phyloP scores from a whole-genome alignment of 2,329 filamentous ascomycete species.

The Fusarium brachygibbosum region DNA sequence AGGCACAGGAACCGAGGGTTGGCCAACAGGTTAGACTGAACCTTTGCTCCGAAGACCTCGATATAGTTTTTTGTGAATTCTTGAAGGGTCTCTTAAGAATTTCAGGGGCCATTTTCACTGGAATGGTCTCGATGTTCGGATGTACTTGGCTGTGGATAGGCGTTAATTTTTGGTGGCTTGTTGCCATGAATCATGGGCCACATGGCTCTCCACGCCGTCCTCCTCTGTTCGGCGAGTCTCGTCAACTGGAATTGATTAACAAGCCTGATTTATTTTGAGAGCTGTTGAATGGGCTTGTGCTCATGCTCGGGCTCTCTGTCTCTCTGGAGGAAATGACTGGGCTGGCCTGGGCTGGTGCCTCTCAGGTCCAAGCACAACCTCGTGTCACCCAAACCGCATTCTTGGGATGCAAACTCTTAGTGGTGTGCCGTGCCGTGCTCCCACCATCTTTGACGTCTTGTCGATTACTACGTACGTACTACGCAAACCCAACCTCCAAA shows the following conservation, averaged over 20 bases:
- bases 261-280: neutral
- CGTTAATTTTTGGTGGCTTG: constrained; percentile 32
- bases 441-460: constrained; percentile 26
- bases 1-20: constrained; percentile 28
- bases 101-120: constrained; percentile 32
- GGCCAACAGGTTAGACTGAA: neutral
- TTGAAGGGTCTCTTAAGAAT: constrained; percentile 29
- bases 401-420: constrained; percentile 35
- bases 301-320: constrained; percentile 21
- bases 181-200: constrained; percentile 35
- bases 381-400: constrained; percentile 39
- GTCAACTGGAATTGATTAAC: constrained; percentile 1
- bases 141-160: constrained; percentile 7
- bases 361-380: constrained; percentile 14
- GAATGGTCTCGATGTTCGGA: constrained; percentile 38
- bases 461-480: constrained; percentile 11
- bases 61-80: constrained; percentile 41
- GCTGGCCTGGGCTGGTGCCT: constrained; percentile 3
- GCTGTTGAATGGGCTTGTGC: neutral
- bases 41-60: constrained; percentile 6
- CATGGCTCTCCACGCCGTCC: constrained; percentile 16
- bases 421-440: constrained; percentile 22
- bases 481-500: constrained; percentile 22
- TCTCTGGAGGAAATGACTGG: neutral
- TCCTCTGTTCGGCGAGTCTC: neutral